Evolutionary conservation across 306 rosid species (phyloP).

Genomic region (Vigna nakashimae): DNA sequence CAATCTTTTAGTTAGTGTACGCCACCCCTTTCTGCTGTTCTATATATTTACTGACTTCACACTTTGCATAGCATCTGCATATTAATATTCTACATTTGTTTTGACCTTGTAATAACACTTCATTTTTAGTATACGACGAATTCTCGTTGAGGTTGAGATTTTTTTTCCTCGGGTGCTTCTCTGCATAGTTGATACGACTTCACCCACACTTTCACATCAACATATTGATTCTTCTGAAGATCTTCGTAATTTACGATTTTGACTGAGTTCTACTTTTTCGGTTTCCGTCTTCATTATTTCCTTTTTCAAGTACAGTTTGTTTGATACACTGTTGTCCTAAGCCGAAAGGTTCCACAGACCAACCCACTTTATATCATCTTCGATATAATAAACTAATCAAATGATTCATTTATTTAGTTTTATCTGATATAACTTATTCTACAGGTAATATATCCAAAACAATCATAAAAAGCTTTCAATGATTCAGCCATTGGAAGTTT

Average conservation of each 20-base stretch:
- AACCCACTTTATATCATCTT: background rate
- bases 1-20: slow-evolving; percentile 29
- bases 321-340: background rate
- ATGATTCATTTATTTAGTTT: background rate
- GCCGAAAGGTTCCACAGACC: background rate
- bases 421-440: background rate
- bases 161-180: background rate
- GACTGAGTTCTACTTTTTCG: no score
- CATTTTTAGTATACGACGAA: background rate
- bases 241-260: background rate
- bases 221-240: background rate
- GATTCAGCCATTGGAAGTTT: background rate
- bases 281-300: background rate
- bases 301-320: background rate
- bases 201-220: background rate
- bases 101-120: background rate
- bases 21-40: slow-evolving; percentile 4
- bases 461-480: background rate
- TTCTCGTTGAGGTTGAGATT: background rate
- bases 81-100: background rate
- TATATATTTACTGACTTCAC: background rate
- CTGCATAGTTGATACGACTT: background rate
- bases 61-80: slow-evolving; percentile 20
- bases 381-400: background rate
- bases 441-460: background rate